These are phyloP conservation scores for Geotrichum armillariae DNA, from an alignment of 1,139 yeast species.

Conservation along the genomic window DNA sequence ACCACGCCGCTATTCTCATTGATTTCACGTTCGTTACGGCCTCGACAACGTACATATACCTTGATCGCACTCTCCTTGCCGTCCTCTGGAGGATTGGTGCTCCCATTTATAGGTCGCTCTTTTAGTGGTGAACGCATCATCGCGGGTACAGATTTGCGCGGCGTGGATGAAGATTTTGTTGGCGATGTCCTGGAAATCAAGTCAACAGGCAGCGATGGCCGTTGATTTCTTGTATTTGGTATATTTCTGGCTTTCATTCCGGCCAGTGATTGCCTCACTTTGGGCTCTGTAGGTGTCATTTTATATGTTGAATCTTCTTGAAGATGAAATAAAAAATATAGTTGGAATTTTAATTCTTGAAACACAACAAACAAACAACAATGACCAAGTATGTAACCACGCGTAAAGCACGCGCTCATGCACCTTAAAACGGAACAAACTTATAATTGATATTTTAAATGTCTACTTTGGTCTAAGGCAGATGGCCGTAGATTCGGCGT, in stretches of 20 bases:
- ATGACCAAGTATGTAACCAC: background rate
- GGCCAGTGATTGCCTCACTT: background rate
- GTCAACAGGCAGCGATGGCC: slow-evolving; percentile 7
- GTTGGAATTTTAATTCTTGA: background rate
- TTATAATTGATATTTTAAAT: too few relatives aligned
- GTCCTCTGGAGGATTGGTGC: background rate
- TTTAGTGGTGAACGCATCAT: slow-evolving; percentile 11
- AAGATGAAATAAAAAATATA: too few relatives aligned
- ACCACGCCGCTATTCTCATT: slow-evolving; percentile 72
- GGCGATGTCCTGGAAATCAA: background rate
- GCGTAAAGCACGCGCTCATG: background rate
- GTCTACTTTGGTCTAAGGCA: too few relatives aligned
- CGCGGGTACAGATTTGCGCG: slow-evolving; percentile 2
- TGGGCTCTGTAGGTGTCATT: background rate
- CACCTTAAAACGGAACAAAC: background rate
- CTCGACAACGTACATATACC: slow-evolving; percentile 88
- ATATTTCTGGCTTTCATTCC: background rate
- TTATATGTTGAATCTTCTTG: background rate
- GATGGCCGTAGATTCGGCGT: too few relatives aligned
- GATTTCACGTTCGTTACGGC: slow-evolving; percentile 71
- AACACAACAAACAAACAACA: background rate
- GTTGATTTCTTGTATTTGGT: background rate
- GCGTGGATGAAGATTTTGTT: background rate
- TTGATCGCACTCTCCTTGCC: slow-evolving; percentile 45
- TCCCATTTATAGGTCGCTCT: slow-evolving; percentile 7